These are phyloP conservation scores for Mychonastes homosphaera DNA, from an alignment of 139 green algal species.

Conservation along the genomic window DNA sequence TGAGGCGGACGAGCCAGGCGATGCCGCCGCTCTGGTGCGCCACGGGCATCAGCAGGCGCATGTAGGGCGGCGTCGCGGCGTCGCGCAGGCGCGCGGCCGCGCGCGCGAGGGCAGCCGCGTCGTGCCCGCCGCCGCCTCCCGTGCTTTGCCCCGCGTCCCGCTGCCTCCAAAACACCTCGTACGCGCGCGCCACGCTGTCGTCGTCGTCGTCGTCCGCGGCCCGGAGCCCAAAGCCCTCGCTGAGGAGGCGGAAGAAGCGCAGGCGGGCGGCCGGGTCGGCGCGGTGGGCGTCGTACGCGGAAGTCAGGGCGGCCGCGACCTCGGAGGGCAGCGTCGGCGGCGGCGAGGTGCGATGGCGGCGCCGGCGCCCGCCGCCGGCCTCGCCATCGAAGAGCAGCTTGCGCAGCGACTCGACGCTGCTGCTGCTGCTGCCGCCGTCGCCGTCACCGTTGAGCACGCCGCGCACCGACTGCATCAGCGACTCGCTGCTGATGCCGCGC, in stretches of 20 bases:
- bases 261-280: no score
- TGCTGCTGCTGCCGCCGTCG: no score
- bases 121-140: background rate
- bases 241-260: background rate
- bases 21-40: conserved; percentile 48
- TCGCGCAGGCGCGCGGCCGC: conserved; percentile 25
- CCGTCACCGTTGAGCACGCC: no score
- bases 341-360: no score
- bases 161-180: background rate
- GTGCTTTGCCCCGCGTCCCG: background rate
- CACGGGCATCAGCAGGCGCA: conserved; percentile 44
- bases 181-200: background rate
- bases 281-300: no score
- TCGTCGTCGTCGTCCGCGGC: background rate
- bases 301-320: no score
- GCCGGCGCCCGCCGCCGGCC: no score
- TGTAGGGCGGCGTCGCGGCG: conserved; percentile 44
- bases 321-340: no score
- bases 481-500: no score
- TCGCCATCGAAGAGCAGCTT: no score
- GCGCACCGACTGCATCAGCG: no score
- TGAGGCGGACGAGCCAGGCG: conserved; percentile 55
- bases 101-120: background rate
- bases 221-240: background rate
- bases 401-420: no score